Conservation (phyloP, 2,329 filamentous ascomycete genomes). For the Beauveria asiatica region DNA sequence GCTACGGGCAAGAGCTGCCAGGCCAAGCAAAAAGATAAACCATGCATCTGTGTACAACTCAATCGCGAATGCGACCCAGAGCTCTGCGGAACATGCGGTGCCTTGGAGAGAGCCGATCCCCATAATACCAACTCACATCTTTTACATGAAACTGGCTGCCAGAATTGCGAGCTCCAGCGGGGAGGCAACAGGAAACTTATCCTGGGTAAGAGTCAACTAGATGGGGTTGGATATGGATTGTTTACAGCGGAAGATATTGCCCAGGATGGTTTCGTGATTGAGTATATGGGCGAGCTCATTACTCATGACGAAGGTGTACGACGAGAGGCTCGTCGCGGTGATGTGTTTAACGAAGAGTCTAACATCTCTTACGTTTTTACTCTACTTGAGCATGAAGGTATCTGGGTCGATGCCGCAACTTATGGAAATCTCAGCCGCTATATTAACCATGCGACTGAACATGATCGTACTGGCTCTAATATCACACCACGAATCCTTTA, state of each 20-base stretch:
- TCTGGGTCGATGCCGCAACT: conserved; percentile 65
- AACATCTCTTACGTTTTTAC: conserved; percentile 59
- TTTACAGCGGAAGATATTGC: conserved; percentile 61
- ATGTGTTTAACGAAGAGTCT: conserved; percentile 51
- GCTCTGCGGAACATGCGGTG: conserved; percentile 64
- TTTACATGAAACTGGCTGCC: conserved; percentile 52
- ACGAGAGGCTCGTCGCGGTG: conserved; percentile 51
- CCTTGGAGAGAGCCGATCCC: conserved; percentile 58
- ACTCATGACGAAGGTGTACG: conserved; percentile 61
- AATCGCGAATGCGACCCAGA: conserved; percentile 76
- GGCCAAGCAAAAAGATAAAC: conserved; percentile 45
- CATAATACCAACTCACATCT: conserved; percentile 52
- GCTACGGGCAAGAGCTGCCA: conserved; percentile 50
- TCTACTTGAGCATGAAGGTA: conserved; percentile 49
- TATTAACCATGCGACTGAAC: conserved; percentile 64
- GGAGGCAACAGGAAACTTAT: conserved; percentile 56
- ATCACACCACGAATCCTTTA: conserved; percentile 58
- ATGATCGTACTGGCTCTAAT: conserved; percentile 46
- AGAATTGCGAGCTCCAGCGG: conserved; percentile 65
- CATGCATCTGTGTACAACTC: conserved; percentile 63
- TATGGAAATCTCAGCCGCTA: conserved; percentile 76
- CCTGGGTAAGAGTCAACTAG: conserved; percentile 61
- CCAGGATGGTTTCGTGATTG: conserved; percentile 66
- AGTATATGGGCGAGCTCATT: conserved; percentile 74
- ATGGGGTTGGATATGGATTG: conserved; percentile 63